Evolutionary conservation across 495 filamentous ascomycete genomes (phyloP).

Genomic region (Xylona heveae): DNA sequence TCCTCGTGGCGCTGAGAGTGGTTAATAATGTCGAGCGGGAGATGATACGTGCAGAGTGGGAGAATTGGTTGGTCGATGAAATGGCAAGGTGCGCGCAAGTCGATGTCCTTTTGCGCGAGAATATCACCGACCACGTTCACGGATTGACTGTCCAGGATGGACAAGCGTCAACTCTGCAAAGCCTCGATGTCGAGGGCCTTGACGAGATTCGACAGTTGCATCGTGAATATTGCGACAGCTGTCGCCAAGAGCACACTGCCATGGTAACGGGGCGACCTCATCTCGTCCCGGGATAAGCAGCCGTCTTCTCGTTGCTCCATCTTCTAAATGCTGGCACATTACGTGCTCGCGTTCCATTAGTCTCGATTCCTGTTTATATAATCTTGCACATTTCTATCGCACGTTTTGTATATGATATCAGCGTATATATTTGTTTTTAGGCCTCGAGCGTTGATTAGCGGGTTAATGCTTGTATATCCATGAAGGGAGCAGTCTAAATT

Average conservation of each 20-base stretch:
- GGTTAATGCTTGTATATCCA: no score
- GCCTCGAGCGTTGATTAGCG: no score
- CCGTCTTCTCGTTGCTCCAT: no score
- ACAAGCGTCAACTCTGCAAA: conserved; percentile 4
- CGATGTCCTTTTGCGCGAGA: conserved; percentile 22
- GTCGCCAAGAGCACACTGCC: conserved; percentile 40
- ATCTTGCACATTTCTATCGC: no score
- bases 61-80: conserved; percentile 69
- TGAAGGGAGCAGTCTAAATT: no score
- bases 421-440: no score
- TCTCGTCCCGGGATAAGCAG: no score
- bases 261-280: no score
- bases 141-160: conserved; percentile 12
- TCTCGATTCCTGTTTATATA: no score
- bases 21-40: conserved; percentile 79
- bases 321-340: no score
- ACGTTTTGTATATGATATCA: no score
- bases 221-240: conserved; percentile 54
- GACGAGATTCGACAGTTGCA: conserved; percentile 40
- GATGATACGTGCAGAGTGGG: conserved; percentile 69
- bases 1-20: conserved; percentile 74
- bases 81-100: conserved; percentile 43
- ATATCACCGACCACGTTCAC: background rate
- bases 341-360: no score
- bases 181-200: conserved; percentile 13